phyloP scores from a whole-genome alignment of 768 basidiomycete genomes.

The Multifurca ochricompacta region DNA sequence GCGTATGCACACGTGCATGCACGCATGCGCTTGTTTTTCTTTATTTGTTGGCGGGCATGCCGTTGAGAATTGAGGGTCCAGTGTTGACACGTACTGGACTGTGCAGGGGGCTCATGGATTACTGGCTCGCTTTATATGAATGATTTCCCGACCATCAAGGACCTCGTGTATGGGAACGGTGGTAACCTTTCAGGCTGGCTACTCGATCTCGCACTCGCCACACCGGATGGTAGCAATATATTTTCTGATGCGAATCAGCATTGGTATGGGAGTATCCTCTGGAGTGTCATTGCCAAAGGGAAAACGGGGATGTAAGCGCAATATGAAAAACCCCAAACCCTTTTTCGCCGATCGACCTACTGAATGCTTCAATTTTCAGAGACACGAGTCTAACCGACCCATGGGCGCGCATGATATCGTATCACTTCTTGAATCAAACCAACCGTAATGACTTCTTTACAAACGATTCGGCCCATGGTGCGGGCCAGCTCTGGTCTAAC shows the following conservation, averaged over 20 bases:
- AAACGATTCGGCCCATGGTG: constrained; percentile 53
- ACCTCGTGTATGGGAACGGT: constrained; percentile 55
- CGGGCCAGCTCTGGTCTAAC: constrained; percentile 63
- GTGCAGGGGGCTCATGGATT: constrained; percentile 58
- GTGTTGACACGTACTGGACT: neutral
- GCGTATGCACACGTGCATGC: neutral
- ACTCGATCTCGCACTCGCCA: constrained; percentile 47
- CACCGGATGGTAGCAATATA: constrained; percentile 44
- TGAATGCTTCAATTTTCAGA: constrained; percentile 27
- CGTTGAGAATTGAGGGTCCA: neutral
- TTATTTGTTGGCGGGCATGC: neutral
- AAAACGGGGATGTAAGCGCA: constrained; percentile 42
- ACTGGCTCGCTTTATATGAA: constrained; percentile 57
- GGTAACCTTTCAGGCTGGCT: constrained; percentile 44
- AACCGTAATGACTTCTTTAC: constrained; percentile 51
- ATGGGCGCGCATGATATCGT: constrained; percentile 58
- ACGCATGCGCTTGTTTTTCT: neutral
- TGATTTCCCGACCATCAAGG: constrained; percentile 48
- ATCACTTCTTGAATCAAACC: constrained; percentile 69
- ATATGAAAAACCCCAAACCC: neutral
- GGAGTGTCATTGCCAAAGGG: constrained; percentile 51
- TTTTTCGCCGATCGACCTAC: neutral
- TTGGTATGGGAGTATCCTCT: constrained; percentile 47
- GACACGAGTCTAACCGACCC: constrained; percentile 60
- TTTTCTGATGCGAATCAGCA: constrained; percentile 40